Evolutionary conservation across 225 moss, liverwort and hornwort species (phyloP), one percentile per base, ranked within the genome.

Genomic region (Polytrichum commune): DNA sequence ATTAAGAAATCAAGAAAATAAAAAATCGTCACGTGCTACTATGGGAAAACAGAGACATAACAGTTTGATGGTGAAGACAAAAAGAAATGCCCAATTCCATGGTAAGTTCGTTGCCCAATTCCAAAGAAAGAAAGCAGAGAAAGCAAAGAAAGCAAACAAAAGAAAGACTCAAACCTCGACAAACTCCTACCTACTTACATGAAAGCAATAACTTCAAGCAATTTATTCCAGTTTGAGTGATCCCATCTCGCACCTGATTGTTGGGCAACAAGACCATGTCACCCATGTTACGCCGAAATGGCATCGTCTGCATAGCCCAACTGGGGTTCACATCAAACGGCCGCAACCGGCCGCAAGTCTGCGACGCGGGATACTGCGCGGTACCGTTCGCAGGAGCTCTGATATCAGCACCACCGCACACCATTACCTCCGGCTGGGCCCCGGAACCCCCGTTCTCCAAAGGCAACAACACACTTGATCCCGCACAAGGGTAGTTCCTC

Each of bases 401-500:
- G 1, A 85, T 83, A 19, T 29, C 74, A 5, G 88, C 80, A 1
- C 88, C 88, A 20, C 88, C 96, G 22, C 96, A 96, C 0, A 96
- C 69, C 62, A 96, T 46, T 1, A 96, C 78, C 46, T 96, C 93
- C 1, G 88, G 90, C 3, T 73, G 70, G 5, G 77, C 66, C 0
- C 80, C 69, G 0, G 80, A 65, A 3, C 83, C 75, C 0, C 69
- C 70, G 0, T 24, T 63, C 4, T 78, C 75, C 19, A 96, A 62
- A 23, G 93, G 88, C 0, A 96, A 72, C 65, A 96, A 25, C 19
- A 96, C 96, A 1, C 93, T 93, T 1, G 96, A 96, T 10, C 96
- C 96, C 0, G 90, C 96, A 5, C 90, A 93, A 0, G 96, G 93
- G 61, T 93, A 96, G 76, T 76, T 93, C 18, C 95, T 63, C 0